Percentiles rank a stretch among this genome's conserved stretches.
phyloP scores from a whole-genome alignment of 2,329 filamentous ascomycete genomes.

The Tolypocladium ovalisporum region DNA sequence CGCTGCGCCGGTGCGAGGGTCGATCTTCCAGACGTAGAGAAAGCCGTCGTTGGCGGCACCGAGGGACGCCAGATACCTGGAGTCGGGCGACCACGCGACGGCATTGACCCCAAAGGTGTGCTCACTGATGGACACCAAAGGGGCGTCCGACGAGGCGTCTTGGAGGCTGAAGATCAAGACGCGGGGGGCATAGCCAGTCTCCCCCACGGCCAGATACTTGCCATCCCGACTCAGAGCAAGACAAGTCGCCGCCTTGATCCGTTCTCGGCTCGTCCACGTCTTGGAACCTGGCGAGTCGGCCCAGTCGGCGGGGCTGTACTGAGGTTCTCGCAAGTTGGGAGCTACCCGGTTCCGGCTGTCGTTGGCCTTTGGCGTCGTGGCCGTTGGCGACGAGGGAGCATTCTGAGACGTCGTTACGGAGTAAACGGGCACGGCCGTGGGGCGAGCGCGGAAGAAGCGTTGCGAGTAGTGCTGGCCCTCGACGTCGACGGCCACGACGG shows the following conservation, averaged over 20 bases:
- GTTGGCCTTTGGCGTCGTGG: slow-evolving; percentile 48
- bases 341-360: slow-evolving; percentile 50
- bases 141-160: slow-evolving; percentile 68
- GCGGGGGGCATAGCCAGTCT: slow-evolving; percentile 87
- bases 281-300: slow-evolving; percentile 55
- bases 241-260: slow-evolving; percentile 89
- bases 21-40: slow-evolving; percentile 81
- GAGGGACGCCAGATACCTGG: slow-evolving; percentile 76
- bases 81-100: slow-evolving; percentile 82
- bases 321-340: slow-evolving; percentile 34
- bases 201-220: slow-evolving; percentile 79
- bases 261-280: slow-evolving; percentile 80
- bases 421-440: slow-evolving; percentile 60
- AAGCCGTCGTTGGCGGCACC: slow-evolving; percentile 89
- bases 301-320: slow-evolving; percentile 36
- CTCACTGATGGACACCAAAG: slow-evolving; percentile 76
- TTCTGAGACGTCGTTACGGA: slow-evolving; percentile 41
- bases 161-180: slow-evolving; percentile 83
- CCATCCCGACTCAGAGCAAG: slow-evolving; percentile 81
- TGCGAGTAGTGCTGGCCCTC: slow-evolving; percentile 59
- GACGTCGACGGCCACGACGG: slow-evolving; percentile 80
- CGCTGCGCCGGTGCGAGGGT: slow-evolving; percentile 68
- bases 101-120: slow-evolving; percentile 83
- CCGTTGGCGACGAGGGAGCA: slow-evolving; percentile 35
- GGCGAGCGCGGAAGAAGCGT: slow-evolving; percentile 82